These are phyloP conservation scores for Naematelia encephala DNA, from an alignment of 768 basidiomycete genomes.

Conservation along the genomic window DNA sequence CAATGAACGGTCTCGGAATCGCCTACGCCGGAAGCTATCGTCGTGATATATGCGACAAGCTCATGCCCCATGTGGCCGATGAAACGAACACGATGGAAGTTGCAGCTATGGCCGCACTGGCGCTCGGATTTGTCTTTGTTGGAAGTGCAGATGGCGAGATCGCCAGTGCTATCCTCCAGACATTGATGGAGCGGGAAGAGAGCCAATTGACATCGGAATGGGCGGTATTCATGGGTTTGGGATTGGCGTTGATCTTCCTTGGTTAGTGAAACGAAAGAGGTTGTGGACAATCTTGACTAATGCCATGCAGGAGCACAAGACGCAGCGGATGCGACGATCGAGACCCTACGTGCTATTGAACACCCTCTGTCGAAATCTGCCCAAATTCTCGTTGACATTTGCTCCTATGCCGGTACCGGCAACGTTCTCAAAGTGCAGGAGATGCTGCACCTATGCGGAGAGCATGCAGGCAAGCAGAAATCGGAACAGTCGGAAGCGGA, in stretches of 20 bases:
- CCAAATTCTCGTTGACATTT: slow-evolving; percentile 86
- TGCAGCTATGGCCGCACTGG: slow-evolving; percentile 74
- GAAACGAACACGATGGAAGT: slow-evolving; percentile 84
- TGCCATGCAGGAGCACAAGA: slow-evolving; percentile 73
- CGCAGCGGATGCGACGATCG: slow-evolving; percentile 85
- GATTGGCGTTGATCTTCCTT: slow-evolving; percentile 82
- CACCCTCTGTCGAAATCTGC: slow-evolving; percentile 88
- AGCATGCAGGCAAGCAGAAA: slow-evolving; percentile 64
- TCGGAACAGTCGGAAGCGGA: slow-evolving; percentile 27
- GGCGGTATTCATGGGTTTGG: slow-evolving; percentile 84
- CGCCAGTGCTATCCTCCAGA: slow-evolving; percentile 80
- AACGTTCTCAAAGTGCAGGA: slow-evolving; percentile 89
- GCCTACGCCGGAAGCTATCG: slow-evolving; percentile 93
- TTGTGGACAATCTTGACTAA: no score
- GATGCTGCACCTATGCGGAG: slow-evolving; percentile 89
- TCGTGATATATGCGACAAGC: slow-evolving; percentile 70
- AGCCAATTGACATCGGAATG: slow-evolving; percentile 85
- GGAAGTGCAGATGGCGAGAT: slow-evolving; percentile 94
- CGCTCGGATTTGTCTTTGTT: slow-evolving; percentile 91
- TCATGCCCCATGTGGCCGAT: slow-evolving; percentile 80
- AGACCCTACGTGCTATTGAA: slow-evolving; percentile 86
- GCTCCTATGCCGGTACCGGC: slow-evolving; percentile 90
- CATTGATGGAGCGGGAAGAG: slow-evolving; percentile 63
- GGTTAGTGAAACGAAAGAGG: slow-evolving; percentile 57
- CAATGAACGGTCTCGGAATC: slow-evolving; percentile 85